Percentiles rank a stretch among this genome's conserved stretches.
Conservation (phyloP, 106 monocot genomes). For the Amphibolis antarctica region DNA sequence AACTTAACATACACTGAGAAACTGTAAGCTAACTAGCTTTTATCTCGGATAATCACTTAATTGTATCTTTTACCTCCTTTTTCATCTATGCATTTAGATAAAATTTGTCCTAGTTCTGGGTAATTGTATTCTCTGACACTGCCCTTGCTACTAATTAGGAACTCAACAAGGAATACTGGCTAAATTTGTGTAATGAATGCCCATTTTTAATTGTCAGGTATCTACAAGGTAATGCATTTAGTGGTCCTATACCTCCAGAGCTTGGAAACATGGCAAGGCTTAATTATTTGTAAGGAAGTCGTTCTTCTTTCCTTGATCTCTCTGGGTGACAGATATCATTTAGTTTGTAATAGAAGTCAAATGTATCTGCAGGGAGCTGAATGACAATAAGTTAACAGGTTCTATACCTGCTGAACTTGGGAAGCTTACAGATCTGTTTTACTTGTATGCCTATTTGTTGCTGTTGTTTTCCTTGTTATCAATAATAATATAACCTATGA, state of each 20-base stretch:
- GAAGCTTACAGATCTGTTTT: conserved; percentile 79
- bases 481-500: neutral
- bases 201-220: too few species aligned
- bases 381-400: conserved; percentile 72
- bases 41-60: neutral
- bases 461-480: neutral
- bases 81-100: neutral
- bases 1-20: conserved; percentile 96
- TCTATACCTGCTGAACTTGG: conserved; percentile 82
- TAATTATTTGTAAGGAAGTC: conserved; percentile 61
- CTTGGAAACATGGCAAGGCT: conserved; percentile 89
- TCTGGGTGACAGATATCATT: neutral
- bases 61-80: too few species aligned
- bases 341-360: neutral
- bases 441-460: conserved; percentile 39
- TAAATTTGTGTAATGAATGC: too few species aligned
- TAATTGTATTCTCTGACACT: too few species aligned
- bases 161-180: too few species aligned
- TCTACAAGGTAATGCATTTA: conserved; percentile 71
- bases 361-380: conserved; percentile 58
- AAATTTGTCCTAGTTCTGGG: neutral
- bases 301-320: neutral
- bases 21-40: conserved; percentile 43
- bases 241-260: conserved; percentile 79
- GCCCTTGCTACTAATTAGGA: too few species aligned